Percentiles rank a stretch among this genome's conserved stretches.
These are phyloP conservation scores for Larix kaempferi DNA, from an alignment of 75 land plant species.

Conservation along the genomic window DNA sequence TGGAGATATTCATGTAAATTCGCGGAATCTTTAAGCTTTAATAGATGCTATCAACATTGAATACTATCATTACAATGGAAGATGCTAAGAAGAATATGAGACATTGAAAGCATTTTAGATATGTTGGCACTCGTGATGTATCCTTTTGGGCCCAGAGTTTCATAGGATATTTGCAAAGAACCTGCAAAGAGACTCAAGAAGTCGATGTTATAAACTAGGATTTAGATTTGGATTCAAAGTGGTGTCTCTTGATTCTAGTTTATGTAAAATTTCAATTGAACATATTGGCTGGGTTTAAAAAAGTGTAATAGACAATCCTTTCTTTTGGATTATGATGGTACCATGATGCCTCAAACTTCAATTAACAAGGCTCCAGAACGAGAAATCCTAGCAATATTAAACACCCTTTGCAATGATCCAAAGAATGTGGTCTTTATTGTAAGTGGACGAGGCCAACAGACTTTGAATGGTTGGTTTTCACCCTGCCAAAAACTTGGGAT, in stretches of 20 bases:
- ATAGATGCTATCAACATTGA: conserved; percentile 66
- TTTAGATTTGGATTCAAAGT: conserved; percentile 75
- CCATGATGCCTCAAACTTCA: conserved; percentile 66
- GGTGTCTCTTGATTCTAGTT: conserved; percentile 64
- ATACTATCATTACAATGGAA: too few species aligned
- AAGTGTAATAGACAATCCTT: conserved; percentile 59
- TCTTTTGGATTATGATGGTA: conserved; percentile 87
- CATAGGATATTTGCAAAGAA: conserved; percentile 64
- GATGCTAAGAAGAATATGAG: conserved; percentile 55
- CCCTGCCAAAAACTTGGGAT: conserved; percentile 66
- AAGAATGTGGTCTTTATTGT: conserved; percentile 72
- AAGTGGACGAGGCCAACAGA: conserved; percentile 56
- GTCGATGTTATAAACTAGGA: conserved; percentile 72
- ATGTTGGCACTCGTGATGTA: conserved; percentile 76
- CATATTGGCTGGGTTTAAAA: conserved; percentile 63
- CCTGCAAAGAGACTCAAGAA: conserved; percentile 48
- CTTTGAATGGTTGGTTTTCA: conserved; percentile 57
- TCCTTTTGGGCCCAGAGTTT: conserved; percentile 65
- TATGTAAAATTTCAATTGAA: conserved; percentile 61
- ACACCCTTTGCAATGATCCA: conserved; percentile 55
- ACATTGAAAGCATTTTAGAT: conserved; percentile 69
- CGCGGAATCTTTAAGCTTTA: conserved; percentile 80
- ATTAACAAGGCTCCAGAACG: conserved; percentile 54
- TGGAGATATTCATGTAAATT: conserved; percentile 80
- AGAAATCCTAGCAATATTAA: conserved; percentile 50